Percentiles rank a stretch among this genome's conserved stretches.
phyloP scores from a whole-genome alignment of 768 basidiomycete genomes.

The Panaeolus cyanescens region DNA sequence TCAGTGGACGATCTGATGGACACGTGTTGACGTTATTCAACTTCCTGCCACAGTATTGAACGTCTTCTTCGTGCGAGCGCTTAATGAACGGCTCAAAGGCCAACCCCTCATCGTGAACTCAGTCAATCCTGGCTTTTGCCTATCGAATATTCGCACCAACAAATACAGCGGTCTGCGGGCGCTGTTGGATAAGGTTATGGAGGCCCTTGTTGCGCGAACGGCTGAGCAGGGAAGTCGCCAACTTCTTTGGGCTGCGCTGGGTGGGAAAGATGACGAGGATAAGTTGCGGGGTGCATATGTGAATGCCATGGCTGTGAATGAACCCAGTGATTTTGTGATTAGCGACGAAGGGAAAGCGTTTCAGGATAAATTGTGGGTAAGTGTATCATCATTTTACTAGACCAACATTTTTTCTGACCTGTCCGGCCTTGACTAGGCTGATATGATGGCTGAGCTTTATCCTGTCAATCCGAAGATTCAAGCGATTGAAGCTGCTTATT shows the following conservation, averaged over 20 bases:
- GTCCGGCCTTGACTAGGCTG: not conserved
- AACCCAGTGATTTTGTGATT: constrained; percentile 20
- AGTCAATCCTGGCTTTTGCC: constrained; percentile 42
- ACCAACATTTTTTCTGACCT: not conserved
- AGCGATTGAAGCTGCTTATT: not conserved
- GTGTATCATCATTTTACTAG: not conserved
- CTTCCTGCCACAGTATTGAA: constrained; percentile 32
- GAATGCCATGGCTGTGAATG: not conserved
- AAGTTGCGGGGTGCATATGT: constrained; percentile 23
- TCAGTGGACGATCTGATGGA: too few species aligned
- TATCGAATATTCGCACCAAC: constrained; percentile 32
- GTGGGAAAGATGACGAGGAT: constrained; percentile 18
- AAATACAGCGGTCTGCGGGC: constrained; percentile 12
- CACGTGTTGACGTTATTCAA: not conserved
- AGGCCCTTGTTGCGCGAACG: constrained; percentile 31
- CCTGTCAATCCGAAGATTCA: not conserved
- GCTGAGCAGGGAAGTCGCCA: constrained; percentile 36
- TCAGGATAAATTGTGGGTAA: constrained; percentile 21
- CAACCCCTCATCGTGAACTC: constrained; percentile 30
- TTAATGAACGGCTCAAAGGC: constrained; percentile 28
- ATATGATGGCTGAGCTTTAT: constrained; percentile 5
- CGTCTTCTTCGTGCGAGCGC: constrained; percentile 36
- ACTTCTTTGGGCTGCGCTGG: constrained; percentile 34
- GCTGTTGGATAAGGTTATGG: constrained; percentile 20
- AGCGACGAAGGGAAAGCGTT: constrained; percentile 12